Evolutionary conservation across 225 moss, liverwort and hornwort species (phyloP).

Genomic region (Rhytidiadelphus loreus): DNA sequence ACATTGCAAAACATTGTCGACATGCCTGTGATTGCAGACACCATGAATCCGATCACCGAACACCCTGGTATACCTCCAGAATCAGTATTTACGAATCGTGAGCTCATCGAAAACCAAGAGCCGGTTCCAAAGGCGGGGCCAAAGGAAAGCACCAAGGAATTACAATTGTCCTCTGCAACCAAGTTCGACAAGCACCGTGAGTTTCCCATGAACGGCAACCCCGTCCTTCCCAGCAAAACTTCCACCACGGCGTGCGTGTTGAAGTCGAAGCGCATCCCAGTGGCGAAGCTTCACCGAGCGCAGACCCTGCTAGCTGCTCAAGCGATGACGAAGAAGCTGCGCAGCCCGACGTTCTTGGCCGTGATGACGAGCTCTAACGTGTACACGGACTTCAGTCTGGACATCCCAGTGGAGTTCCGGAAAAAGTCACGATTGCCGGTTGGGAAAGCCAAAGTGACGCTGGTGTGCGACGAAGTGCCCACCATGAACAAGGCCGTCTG

Average conservation of each 20-base stretch:
- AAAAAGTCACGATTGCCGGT: constrained; percentile 15
- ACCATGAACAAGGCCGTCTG: constrained; percentile 23
- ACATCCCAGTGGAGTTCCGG: constrained; percentile 22
- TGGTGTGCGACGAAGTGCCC: constrained; percentile 37
- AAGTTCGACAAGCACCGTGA: neutral
- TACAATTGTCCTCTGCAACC: neutral
- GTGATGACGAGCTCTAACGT: constrained; percentile 26
- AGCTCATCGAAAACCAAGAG: neutral
- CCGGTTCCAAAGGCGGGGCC: neutral
- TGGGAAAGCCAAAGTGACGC: constrained; percentile 11
- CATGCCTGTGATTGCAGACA: neutral
- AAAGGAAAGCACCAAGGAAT: neutral
- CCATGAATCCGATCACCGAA: neutral
- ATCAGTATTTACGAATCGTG: neutral
- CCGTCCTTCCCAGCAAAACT: neutral
- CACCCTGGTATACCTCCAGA: neutral
- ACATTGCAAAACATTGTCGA: constrained; percentile 7
- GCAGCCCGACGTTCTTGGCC: constrained; percentile 8
- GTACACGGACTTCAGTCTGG: constrained; percentile 17
- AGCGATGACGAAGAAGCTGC: constrained; percentile 21
- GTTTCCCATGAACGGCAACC: neutral
- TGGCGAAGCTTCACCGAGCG: constrained; percentile 12
- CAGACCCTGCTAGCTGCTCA: constrained; percentile 21
- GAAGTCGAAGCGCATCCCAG: constrained; percentile 17
- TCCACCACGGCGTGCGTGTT: constrained; percentile 11